Percentiles rank a stretch among this genome's conserved stretches.
These are phyloP conservation scores for Prunus davidiana DNA, from an alignment of 306 rosid species.

Conservation along the genomic window DNA sequence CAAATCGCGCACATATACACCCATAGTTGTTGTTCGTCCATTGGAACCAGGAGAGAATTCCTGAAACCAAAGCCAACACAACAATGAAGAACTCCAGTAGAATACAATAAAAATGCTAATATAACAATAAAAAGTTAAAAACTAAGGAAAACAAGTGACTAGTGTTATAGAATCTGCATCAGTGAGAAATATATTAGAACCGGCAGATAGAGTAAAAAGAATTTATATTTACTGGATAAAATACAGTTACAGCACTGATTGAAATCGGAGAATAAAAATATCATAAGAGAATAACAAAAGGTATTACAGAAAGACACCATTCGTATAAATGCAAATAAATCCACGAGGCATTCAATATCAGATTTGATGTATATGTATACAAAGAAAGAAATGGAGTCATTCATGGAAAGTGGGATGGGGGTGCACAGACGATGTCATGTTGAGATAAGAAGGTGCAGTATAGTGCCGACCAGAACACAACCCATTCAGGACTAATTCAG, in stretches of 20 bases:
- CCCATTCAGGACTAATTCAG: too few relatives aligned
- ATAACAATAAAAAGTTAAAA: slow-evolving; percentile 10
- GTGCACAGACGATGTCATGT: too few relatives aligned
- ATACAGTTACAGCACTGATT: not conserved
- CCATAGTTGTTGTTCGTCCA: slow-evolving; percentile 95
- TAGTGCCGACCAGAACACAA: too few relatives aligned
- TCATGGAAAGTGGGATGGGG: too few relatives aligned
- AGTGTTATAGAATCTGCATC: not conserved
- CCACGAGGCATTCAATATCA: not conserved
- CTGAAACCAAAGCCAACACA: slow-evolving; percentile 40
- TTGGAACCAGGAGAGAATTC: slow-evolving; percentile 97
- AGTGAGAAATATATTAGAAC: not conserved
- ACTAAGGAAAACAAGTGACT: not conserved
- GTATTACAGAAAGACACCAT: too few relatives aligned
- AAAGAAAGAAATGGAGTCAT: too few relatives aligned
- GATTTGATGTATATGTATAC: too few relatives aligned
- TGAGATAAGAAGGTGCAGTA: too few relatives aligned
- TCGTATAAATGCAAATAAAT: not conserved
- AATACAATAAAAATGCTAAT: slow-evolving; percentile 1
- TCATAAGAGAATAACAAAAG: not conserved
- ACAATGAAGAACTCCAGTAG: not conserved
- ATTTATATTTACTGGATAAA: not conserved
- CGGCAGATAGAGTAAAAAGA: not conserved
- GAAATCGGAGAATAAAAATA: not conserved
- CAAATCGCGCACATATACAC: slow-evolving; percentile 89